Evolutionary conservation across 805 yeast species (phyloP).

Genomic region (Candida ovalis): DNA sequence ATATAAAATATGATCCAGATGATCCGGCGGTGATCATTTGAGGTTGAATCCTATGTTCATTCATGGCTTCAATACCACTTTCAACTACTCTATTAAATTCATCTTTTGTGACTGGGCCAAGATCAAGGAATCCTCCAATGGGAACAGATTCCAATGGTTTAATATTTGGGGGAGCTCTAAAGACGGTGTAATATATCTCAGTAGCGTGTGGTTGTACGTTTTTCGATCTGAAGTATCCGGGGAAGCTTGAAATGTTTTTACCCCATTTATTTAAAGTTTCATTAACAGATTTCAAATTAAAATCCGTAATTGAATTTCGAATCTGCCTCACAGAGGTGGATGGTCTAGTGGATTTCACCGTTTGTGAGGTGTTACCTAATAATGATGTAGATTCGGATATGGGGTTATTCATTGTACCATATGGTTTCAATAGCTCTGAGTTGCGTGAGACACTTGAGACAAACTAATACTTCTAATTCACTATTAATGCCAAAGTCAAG

Average conservation of each 20-base stretch:
- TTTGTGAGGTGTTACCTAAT: neutral
- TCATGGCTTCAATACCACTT: conserved; percentile 45
- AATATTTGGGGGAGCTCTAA: conserved; percentile 37
- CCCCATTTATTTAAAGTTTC: conserved; percentile 16
- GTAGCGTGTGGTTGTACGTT: conserved; percentile 22
- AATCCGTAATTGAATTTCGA: neutral
- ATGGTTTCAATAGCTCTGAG: no score
- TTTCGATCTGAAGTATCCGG: conserved; percentile 5
- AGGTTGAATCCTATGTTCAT: conserved; percentile 39
- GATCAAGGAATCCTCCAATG: conserved; percentile 17
- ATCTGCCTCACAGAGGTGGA: neutral
- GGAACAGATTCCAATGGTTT: conserved; percentile 29
- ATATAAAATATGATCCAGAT: conserved; percentile 66
- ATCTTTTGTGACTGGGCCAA: conserved; percentile 24
- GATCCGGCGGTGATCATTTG: conserved; percentile 59
- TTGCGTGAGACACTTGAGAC: no score
- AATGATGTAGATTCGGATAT: neutral
- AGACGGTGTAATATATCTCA: conserved; percentile 55
- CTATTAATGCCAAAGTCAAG: no score
- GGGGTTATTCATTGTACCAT: neutral
- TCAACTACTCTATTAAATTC: conserved; percentile 39
- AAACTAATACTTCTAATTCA: no score
- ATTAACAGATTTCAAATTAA: no score
- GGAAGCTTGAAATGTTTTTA: conserved; percentile 11
- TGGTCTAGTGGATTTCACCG: neutral